Evolutionary conservation across 2,329 filamentous ascomycete species (phyloP).

Genomic region (Dothistroma pini): DNA sequence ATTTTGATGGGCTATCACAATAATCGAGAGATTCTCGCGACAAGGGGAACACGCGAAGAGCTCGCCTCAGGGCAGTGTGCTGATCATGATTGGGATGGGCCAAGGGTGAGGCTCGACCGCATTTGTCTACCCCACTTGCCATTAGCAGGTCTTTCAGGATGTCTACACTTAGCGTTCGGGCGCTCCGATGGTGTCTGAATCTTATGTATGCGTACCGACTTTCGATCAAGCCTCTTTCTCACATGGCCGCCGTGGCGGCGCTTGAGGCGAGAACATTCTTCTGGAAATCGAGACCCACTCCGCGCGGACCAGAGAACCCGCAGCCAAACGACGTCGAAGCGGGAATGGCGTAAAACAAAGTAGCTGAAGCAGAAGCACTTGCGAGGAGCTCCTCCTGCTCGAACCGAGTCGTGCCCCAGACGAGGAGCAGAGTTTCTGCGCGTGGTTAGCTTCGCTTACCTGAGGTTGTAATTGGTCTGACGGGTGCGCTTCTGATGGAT

Average conservation of each 20-base stretch:
- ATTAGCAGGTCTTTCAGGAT: slow-evolving; percentile 1
- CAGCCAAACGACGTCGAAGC: slow-evolving; percentile 14
- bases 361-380: background rate
- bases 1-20: background rate
- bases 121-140: background rate
- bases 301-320: slow-evolving; percentile 10
- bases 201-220: slow-evolving; percentile 5
- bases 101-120: background rate
- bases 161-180: slow-evolving; percentile 15
- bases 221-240: slow-evolving; percentile 2
- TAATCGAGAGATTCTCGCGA: background rate
- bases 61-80: background rate
- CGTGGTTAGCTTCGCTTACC: slow-evolving; percentile 16
- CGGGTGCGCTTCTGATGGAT: slow-evolving; percentile 4
- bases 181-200: slow-evolving; percentile 12
- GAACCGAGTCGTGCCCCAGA: slow-evolving; percentile 23
- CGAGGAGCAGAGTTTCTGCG: slow-evolving; percentile 10
- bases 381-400: slow-evolving; percentile 12
- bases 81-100: background rate
- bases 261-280: slow-evolving; percentile 9
- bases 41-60: background rate
- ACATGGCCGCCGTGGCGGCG: slow-evolving; percentile 7
- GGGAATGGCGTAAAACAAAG: slow-evolving; percentile 16
- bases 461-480: slow-evolving; percentile 16
- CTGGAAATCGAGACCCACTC: slow-evolving; percentile 10